Percentiles rank a stretch among this genome's conserved stretches.
phyloP scores from a whole-genome alignment of 139 green algal species.

The Micromonas pusilla region DNA sequence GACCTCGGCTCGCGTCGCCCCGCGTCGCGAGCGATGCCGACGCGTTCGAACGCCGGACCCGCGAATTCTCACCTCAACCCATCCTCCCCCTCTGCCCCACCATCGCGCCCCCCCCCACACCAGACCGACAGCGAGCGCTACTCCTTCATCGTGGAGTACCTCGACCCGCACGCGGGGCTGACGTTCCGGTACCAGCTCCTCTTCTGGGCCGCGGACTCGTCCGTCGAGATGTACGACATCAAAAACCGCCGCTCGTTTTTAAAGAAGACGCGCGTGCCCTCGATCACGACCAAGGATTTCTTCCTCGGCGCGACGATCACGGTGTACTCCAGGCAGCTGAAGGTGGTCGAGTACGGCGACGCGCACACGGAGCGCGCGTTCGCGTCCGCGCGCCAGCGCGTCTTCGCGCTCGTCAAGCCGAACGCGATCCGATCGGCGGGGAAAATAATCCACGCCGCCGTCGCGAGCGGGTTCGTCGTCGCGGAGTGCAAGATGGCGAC shows the following conservation, averaged over 20 bases:
- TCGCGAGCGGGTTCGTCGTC: slow-evolving; percentile 48
- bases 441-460: slow-evolving; percentile 63
- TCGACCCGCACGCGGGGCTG: slow-evolving; percentile 47
- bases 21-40: too few species aligned
- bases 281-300: slow-evolving; percentile 48
- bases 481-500: slow-evolving; percentile 33
- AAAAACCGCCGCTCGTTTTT: slow-evolving; percentile 72
- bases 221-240: slow-evolving; percentile 79
- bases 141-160: slow-evolving; percentile 64
- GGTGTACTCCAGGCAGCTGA: slow-evolving; percentile 62
- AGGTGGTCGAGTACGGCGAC: slow-evolving; percentile 67
- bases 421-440: slow-evolving; percentile 61
- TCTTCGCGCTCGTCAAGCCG: slow-evolving; percentile 71
- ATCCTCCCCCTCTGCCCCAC: too few species aligned
- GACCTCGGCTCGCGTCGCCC: too few species aligned
- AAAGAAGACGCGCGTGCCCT: slow-evolving; percentile 48
- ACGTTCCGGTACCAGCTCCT: slow-evolving; percentile 67
- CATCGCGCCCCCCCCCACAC: not conserved
- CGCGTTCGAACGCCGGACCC: too few species aligned
- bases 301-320: slow-evolving; percentile 56
- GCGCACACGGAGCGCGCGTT: slow-evolving; percentile 54
- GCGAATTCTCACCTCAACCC: too few species aligned
- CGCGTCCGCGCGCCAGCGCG: slow-evolving; percentile 29
- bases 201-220: slow-evolving; percentile 49
- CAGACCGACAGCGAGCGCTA: slow-evolving; percentile 23